These are phyloP conservation scores for Penicillium sp. DNA, from an alignment of 2,329 filamentous ascomycete genomes.

Conservation along the genomic window DNA sequence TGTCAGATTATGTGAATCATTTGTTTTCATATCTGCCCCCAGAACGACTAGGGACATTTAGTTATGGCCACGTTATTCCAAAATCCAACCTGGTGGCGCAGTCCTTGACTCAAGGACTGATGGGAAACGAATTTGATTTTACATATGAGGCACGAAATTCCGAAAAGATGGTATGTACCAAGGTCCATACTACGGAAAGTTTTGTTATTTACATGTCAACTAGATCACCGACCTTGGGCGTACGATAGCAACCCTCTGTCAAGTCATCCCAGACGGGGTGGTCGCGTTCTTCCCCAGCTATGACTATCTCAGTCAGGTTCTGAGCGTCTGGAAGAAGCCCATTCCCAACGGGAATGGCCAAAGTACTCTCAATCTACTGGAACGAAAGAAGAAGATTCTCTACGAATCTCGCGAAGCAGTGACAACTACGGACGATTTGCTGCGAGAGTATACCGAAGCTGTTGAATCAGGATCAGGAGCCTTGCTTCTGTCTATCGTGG, in stretches of 20 bases:
- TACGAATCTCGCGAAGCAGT: conserved; percentile 49
- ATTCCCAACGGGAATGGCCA: conserved; percentile 28
- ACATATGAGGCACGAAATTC: conserved; percentile 76
- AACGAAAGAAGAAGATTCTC: conserved; percentile 52
- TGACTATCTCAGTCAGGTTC: conserved; percentile 76
- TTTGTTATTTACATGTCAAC: conserved; percentile 6
- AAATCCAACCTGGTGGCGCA: conserved; percentile 75
- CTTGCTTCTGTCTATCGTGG: conserved; percentile 83
- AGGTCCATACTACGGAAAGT: not conserved
- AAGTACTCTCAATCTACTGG: conserved; percentile 34
- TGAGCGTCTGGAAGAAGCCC: conserved; percentile 59
- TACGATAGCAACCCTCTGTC: conserved; percentile 69
- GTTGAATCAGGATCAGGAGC: conserved; percentile 67
- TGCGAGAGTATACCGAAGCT: conserved; percentile 69
- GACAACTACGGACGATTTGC: conserved; percentile 62
- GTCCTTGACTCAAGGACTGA: conserved; percentile 58
- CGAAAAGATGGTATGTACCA: conserved; percentile 55
- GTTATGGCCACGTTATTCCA: conserved; percentile 93
- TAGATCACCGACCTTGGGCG: conserved; percentile 70
- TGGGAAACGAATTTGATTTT: conserved; percentile 70
- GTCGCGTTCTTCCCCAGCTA: conserved; percentile 97
- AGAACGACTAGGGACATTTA: conserved; percentile 71
- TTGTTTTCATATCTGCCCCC: conserved; percentile 73
- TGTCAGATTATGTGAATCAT: conserved; percentile 83
- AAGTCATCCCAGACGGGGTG: conserved; percentile 78